Evolutionary conservation across 768 basidiomycete genomes (phyloP).

Genomic region (Sarcodon sp.): DNA sequence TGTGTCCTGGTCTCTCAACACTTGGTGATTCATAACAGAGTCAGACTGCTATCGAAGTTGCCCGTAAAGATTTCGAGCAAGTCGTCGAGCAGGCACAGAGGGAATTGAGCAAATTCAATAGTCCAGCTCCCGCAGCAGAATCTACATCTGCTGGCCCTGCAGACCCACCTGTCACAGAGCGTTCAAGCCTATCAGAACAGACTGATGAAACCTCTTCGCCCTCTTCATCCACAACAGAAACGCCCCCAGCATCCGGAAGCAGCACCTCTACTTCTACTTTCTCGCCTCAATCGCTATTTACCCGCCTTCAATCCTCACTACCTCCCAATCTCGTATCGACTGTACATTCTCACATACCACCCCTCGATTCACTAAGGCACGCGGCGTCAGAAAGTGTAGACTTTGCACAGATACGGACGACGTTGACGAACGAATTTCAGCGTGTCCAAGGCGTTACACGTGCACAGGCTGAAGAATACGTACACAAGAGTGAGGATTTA

Average conservation of each 20-base stretch:
- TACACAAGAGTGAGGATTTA: constrained; percentile 62
- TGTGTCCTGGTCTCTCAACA: background rate
- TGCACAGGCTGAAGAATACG: constrained; percentile 77
- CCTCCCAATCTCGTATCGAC: constrained; percentile 63
- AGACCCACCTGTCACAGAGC: constrained; percentile 5
- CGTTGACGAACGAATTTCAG: constrained; percentile 52
- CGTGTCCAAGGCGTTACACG: constrained; percentile 64
- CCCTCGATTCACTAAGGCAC: constrained; percentile 33
- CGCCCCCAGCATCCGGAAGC: background rate
- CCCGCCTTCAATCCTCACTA: constrained; percentile 60
- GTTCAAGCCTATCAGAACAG: constrained; percentile 12
- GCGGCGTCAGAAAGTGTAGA: constrained; percentile 48
- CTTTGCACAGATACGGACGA: constrained; percentile 51
- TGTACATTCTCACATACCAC: constrained; percentile 52
- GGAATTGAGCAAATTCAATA: constrained; percentile 46
- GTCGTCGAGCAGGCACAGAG: constrained; percentile 74
- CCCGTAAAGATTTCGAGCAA: constrained; percentile 58
- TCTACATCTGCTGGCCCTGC: constrained; percentile 11
- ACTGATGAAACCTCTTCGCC: constrained; percentile 7
- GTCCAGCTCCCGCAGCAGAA: constrained; percentile 4
- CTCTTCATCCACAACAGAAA: constrained; percentile 5
- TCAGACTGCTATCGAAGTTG: constrained; percentile 52
- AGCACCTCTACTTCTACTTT: background rate
- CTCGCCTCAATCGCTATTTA: constrained; percentile 35
- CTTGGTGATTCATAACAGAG: constrained; percentile 30